Percentiles rank a stretch among this genome's conserved stretches.
Conservation (phyloP, 306 rosid species). For the Casuarina cunninghamiana region DNA sequence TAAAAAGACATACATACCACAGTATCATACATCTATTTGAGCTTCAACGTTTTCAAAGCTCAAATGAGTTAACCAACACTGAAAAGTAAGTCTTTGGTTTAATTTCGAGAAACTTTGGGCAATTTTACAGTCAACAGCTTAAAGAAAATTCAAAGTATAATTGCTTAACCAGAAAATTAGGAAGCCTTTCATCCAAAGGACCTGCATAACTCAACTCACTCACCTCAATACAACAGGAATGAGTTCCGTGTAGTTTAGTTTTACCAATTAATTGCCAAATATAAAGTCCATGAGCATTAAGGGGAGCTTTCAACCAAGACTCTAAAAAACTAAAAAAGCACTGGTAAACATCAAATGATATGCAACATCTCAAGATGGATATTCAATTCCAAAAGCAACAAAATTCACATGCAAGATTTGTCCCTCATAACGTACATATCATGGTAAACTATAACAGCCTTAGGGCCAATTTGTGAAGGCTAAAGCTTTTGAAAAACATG, state of each 20-base stretch:
- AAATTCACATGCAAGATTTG: background rate
- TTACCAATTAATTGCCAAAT: no score
- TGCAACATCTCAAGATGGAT: background rate
- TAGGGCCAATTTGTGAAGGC: no score
- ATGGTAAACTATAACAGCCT: background rate
- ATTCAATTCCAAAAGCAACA: background rate
- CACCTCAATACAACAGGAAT: background rate
- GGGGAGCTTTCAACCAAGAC: background rate
- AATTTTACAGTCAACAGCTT: background rate
- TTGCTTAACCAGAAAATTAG: background rate
- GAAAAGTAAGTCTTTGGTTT: background rate
- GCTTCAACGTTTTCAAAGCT: background rate
- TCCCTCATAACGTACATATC: background rate
- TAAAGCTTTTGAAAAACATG: no score
- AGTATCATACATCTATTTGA: background rate
- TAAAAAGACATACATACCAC: background rate
- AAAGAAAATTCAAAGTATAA: background rate
- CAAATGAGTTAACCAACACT: background rate
- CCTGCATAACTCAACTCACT: background rate
- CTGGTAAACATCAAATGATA: background rate
- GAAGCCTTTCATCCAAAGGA: background rate
- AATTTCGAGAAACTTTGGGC: background rate
- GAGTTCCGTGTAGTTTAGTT: background rate
- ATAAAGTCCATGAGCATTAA: no score
- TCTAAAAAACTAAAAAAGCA: background rate